phyloP scores from a whole-genome alignment of 2,329 filamentous ascomycete species.

The Verticillium longisporum region DNA sequence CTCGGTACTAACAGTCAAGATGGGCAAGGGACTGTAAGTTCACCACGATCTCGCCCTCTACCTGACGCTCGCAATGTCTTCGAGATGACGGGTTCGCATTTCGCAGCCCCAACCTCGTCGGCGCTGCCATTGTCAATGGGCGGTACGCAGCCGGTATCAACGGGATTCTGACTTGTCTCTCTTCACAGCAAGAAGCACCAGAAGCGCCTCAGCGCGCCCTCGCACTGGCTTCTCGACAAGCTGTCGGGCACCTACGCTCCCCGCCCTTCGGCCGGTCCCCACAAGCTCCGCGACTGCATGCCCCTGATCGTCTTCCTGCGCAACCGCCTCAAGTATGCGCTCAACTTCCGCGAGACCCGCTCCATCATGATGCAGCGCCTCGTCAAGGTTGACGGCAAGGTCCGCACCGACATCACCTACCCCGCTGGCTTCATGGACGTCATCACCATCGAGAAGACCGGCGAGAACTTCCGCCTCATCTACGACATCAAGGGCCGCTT shows the following conservation, averaged over 20 bases:
- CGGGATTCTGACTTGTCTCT: slow-evolving; percentile 24
- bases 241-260: slow-evolving; percentile 84
- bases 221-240: slow-evolving; percentile 99
- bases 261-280: slow-evolving; percentile 74
- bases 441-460: slow-evolving; percentile 98
- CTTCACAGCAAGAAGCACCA: slow-evolving; percentile 89
- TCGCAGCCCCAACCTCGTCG: background rate
- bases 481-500: slow-evolving; percentile 99
- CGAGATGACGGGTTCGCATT: background rate
- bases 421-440: slow-evolving; percentile 99
- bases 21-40: slow-evolving; percentile 60
- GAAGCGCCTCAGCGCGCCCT: slow-evolving; percentile 98
- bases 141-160: background rate
- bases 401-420: slow-evolving; percentile 97
- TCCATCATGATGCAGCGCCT: slow-evolving; percentile 99
- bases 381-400: slow-evolving; percentile 99
- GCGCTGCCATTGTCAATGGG: background rate
- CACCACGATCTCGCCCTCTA: background rate
- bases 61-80: background rate
- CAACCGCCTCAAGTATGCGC: slow-evolving; percentile 96
- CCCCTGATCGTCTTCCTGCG: slow-evolving; percentile 98
- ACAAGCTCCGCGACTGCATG: slow-evolving; percentile 99
- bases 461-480: slow-evolving; percentile 99
- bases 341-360: slow-evolving; percentile 97
- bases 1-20: slow-evolving; percentile 35